These are phyloP conservation scores for Fusarium sp. DNA, from an alignment of 2,329 filamentous ascomycete genomes.

Conservation along the genomic window DNA sequence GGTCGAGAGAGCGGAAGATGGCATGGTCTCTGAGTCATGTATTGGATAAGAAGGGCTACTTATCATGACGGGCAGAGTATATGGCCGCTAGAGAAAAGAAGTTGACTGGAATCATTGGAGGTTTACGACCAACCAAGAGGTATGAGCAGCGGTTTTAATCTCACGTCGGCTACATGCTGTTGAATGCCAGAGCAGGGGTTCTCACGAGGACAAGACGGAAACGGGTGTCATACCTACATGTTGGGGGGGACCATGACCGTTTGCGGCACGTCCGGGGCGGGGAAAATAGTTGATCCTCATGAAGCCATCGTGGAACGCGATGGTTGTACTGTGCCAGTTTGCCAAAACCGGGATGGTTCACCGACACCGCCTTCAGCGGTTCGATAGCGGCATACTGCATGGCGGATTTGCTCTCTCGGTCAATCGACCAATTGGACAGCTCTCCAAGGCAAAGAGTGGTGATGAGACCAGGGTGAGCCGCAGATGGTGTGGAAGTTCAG, in stretches of 20 bases:
- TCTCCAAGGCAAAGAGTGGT: slow-evolving; percentile 44
- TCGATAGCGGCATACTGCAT: slow-evolving; percentile 47
- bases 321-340: slow-evolving; percentile 45
- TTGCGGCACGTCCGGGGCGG: slow-evolving; percentile 44
- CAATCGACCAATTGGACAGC: slow-evolving; percentile 40
- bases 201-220: slow-evolving; percentile 46
- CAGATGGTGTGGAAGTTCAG: slow-evolving; percentile 45
- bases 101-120: slow-evolving; percentile 31
- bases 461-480: slow-evolving; percentile 47
- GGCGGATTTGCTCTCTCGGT: slow-evolving; percentile 40
- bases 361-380: slow-evolving; percentile 47
- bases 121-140: slow-evolving; percentile 27
- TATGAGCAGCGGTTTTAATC: slow-evolving; percentile 43
- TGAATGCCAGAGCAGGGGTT: slow-evolving; percentile 38
- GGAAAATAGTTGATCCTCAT: slow-evolving; percentile 45
- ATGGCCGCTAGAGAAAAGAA: slow-evolving; percentile 16
- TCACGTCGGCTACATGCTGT: slow-evolving; percentile 39
- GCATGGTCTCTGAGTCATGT: slow-evolving; percentile 13
- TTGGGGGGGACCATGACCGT: slow-evolving; percentile 42
- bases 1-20: slow-evolving; percentile 16
- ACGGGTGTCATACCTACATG: slow-evolving; percentile 45
- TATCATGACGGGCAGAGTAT: slow-evolving; percentile 19
- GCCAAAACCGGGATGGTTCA: slow-evolving; percentile 45
- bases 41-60: slow-evolving; percentile 15
- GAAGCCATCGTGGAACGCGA: slow-evolving; percentile 45